Evolutionary conservation across 768 basidiomycete genomes (phyloP).

Genomic region (Rhodotorula diobovata): DNA sequence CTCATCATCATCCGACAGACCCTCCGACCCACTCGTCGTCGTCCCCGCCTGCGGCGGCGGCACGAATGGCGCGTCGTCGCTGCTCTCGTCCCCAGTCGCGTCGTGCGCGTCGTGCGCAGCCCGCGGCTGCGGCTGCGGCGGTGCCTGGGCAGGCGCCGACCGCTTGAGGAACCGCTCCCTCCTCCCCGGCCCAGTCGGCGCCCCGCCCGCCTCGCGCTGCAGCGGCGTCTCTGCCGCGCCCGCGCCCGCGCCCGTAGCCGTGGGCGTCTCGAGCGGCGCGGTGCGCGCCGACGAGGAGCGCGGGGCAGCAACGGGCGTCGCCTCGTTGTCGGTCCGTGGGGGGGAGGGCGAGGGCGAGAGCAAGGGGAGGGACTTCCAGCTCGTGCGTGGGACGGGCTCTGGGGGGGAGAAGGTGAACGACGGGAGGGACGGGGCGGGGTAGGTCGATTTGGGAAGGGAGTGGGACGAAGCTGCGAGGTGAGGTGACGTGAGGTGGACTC

Average conservation of each 20-base stretch:
- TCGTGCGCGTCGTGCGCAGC: not conserved
- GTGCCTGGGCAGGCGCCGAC: not conserved
- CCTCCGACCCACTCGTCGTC: not conserved
- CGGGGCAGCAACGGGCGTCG: not conserved
- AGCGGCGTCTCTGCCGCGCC: not conserved
- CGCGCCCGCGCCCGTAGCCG: not conserved
- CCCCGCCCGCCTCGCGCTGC: not conserved
- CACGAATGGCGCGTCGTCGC: constrained; percentile 5
- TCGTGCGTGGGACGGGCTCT: not conserved
- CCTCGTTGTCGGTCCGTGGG: not conserved
- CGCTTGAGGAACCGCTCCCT: constrained; percentile 9
- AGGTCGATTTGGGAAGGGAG: constrained; percentile 1
- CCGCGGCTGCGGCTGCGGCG: not conserved
- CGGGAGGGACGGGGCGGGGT: not conserved
- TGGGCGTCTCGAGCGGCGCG: not conserved
- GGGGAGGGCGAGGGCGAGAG: not conserved
- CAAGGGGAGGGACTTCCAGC: constrained; percentile 6
- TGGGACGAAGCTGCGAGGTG: not conserved
- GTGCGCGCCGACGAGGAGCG: not conserved
- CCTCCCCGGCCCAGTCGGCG: constrained; percentile 1
- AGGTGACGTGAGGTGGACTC: too few species aligned
- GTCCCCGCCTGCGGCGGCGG: not conserved
- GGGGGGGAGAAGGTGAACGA: constrained; percentile 6
- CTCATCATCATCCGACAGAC: constrained; percentile 3
- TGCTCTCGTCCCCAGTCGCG: not conserved